Evolutionary conservation across 2,329 filamentous ascomycete genomes (phyloP).

Genomic region (Diaporthe citri): DNA sequence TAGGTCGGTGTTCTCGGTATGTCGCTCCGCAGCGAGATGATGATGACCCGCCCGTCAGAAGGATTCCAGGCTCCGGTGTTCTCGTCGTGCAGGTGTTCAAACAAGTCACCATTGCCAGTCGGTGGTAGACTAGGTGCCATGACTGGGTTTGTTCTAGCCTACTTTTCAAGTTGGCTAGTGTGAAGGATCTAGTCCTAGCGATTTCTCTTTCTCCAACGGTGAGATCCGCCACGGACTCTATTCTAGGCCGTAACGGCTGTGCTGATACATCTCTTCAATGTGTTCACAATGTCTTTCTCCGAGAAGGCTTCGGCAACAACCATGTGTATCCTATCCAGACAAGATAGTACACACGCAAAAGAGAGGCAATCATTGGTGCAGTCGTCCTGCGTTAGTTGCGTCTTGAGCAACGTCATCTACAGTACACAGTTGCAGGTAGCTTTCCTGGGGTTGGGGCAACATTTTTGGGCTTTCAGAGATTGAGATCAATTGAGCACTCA

Average conservation of each 20-base stretch:
- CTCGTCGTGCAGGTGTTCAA: too few relatives aligned
- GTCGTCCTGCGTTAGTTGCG: neutral
- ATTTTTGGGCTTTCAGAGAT: too few relatives aligned
- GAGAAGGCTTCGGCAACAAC: neutral
- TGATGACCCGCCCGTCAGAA: conserved; percentile 4
- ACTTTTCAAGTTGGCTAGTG: neutral
- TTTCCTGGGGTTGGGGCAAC: too few relatives aligned
- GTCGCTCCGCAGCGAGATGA: neutral
- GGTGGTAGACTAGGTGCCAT: neutral
- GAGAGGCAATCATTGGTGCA: neutral
- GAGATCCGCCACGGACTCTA: neutral
- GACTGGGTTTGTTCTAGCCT: neutral
- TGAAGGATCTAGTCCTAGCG: neutral
- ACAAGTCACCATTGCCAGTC: neutral
- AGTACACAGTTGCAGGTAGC: too few relatives aligned
- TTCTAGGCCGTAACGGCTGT: too few relatives aligned
- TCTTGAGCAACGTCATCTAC: too few relatives aligned
- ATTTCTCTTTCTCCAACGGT: neutral
- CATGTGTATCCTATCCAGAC: neutral
- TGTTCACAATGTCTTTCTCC: neutral
- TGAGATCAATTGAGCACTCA: too few relatives aligned
- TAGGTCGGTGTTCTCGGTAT: neutral
- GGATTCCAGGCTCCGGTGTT: neutral
- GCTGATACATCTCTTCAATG: neutral
- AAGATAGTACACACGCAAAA: too few relatives aligned